These are phyloP conservation scores for Guyanaporus albipodus DNA, from an alignment of 768 basidiomycete genomes.

Conservation along the genomic window DNA sequence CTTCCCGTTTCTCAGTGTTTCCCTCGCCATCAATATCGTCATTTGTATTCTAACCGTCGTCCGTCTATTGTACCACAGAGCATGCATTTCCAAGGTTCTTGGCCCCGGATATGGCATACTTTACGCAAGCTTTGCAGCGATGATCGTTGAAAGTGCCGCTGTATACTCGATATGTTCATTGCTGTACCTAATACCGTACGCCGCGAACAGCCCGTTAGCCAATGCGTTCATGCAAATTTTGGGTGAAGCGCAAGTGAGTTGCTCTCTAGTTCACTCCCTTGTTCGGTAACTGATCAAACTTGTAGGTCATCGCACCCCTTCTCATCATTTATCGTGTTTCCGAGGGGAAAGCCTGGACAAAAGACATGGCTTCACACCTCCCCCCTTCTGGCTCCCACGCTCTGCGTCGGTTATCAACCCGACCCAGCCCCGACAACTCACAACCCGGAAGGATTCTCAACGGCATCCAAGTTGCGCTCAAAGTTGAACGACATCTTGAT, in stretches of 20 bases:
- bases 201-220: slow-evolving; percentile 20
- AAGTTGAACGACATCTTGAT: slow-evolving; percentile 1
- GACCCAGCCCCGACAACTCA: neutral
- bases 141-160: slow-evolving; percentile 34
- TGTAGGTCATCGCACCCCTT: slow-evolving; percentile 43
- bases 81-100: slow-evolving; percentile 24
- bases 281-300: neutral
- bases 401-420: slow-evolving; percentile 12
- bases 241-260: slow-evolving; percentile 27
- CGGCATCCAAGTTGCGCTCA: slow-evolving; percentile 19
- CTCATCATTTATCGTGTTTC: slow-evolving; percentile 48
- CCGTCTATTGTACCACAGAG: slow-evolving; percentile 30
- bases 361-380: slow-evolving; percentile 13
- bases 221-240: slow-evolving; percentile 30
- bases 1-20: slow-evolving; percentile 32
- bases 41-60: slow-evolving; percentile 30
- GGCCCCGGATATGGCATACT: slow-evolving; percentile 24
- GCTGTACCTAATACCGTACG: slow-evolving; percentile 31
- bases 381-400: neutral
- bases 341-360: slow-evolving; percentile 42
- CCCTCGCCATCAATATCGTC: slow-evolving; percentile 31
- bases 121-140: slow-evolving; percentile 33
- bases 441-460: slow-evolving; percentile 2
- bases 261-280: neutral
- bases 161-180: slow-evolving; percentile 32